Base-by-base conservation (phyloP, 1,284 basidiomycete genomes). In the Pseudozyma pruni region DNA sequence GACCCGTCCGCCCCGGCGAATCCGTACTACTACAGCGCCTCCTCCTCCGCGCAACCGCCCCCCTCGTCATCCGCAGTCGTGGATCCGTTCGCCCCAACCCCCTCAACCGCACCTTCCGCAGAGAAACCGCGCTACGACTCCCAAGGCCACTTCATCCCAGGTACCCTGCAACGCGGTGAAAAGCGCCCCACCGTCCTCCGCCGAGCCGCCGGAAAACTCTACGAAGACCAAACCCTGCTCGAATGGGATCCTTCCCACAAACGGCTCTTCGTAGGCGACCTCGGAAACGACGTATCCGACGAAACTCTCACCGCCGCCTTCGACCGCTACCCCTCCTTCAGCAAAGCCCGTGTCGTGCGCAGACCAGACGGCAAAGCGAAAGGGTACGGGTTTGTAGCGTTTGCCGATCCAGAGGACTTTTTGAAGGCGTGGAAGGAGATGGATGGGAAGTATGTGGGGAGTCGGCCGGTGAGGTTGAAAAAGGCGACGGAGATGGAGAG, bases 161-260 rank as follows among this genome's bases (percentile, higher is more conserved):
- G 79, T n/a, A 62, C 68, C 10, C 61, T 82, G 1, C 93, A 92
- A 82, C 40, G 40, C 27, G 92, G 93, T 52, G 92, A 94, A 43
- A 96, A 94, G 84, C 86, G 96, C 43, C 90, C 90, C 46, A 99
- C 96, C 4, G 96, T 99, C 10, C 84, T 99, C 48, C 87, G 96
- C 33, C 96, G 96, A 83, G 95, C 93, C 1, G 94, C 87, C 44
- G 96, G 96, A 19, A 93, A 94, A 83, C 89, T 92, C 14, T 99
- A 95, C 94, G 96, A 99, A 83, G 96, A 99, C 83, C 92, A 93
- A 83, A 96, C 93, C 2, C 85, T 99, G 49, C 84, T 98, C 16
- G 96, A 98, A 70, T 99, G 96, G 96, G 96, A 94, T 84, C 91
- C 96, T 42, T 92, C 91, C 13, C 98, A 97, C 92, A 98, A 96